Evolutionary conservation across 225 moss, liverwort and hornwort species (phyloP).

Genomic region (Physcomitrellopsis africana): DNA sequence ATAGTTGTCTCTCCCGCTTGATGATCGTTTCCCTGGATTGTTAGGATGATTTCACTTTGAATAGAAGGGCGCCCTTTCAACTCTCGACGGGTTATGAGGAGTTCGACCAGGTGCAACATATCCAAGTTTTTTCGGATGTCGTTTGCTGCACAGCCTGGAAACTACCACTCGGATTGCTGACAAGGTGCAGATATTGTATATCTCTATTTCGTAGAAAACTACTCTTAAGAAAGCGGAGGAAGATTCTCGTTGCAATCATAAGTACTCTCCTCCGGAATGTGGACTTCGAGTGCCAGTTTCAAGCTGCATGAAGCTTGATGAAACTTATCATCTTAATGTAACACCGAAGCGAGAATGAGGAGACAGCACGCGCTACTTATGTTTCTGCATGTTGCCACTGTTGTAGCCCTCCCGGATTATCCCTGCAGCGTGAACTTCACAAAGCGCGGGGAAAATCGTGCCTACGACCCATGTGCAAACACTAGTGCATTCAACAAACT

Average conservation of each 20-base stretch:
- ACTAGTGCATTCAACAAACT: constrained; percentile 36
- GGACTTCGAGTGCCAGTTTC: not conserved
- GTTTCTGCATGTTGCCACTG: constrained; percentile 22
- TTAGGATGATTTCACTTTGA: not conserved
- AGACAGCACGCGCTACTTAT: not conserved
- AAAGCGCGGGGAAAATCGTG: constrained; percentile 26
- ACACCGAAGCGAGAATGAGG: constrained; percentile 33
- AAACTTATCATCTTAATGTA: not conserved
- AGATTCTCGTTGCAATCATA: not conserved
- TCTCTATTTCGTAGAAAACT: no score
- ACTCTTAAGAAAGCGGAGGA: not conserved
- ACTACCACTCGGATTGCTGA: constrained; percentile 6
- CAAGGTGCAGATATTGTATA: not conserved
- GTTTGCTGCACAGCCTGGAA: not conserved
- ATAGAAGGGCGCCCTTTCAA: not conserved
- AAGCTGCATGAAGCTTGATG: constrained; percentile 12
- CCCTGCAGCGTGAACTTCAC: constrained; percentile 35
- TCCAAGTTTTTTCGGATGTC: constrained; percentile 14
- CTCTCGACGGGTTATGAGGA: no score
- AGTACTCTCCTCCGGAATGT: not conserved
- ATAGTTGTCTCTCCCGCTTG: constrained; percentile 13
- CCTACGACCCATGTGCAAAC: constrained; percentile 33
- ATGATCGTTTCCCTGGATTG: constrained; percentile 10
- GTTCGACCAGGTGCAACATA: not conserved
- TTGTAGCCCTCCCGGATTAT: constrained; percentile 43